Evolutionary conservation across 208 protist genomes (phyloP).

Genomic region (Ichthyophonus hoferi): DNA sequence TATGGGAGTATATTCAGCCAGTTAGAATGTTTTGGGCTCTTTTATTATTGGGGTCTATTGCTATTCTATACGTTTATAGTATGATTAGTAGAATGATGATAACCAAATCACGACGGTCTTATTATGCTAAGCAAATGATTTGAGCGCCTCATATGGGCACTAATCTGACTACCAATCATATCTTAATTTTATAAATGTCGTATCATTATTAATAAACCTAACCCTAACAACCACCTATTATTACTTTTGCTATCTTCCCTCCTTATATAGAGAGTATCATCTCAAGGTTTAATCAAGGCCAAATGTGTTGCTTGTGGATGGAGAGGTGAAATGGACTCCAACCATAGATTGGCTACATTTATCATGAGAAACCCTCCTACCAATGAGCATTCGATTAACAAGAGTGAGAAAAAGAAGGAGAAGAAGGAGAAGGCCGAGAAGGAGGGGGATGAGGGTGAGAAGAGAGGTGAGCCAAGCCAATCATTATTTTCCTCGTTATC

Average conservation of each 20-base stretch:
- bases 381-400: not conserved
- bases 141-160: not conserved
- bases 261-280: not conserved
- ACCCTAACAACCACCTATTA: no score
- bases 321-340: conserved; percentile 8
- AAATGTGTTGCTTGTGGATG: conserved; percentile 50
- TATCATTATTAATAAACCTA: no score
- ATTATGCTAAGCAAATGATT: no score
- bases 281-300: conserved; percentile 16
- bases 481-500: no score
- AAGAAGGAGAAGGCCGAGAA: not conserved
- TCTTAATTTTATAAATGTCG: not conserved
- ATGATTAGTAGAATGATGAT: no score
- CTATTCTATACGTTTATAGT: no score
- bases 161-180: not conserved
- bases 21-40: no score
- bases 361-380: conserved; percentile 50
- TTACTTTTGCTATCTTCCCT: no score
- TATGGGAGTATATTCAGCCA: no score
- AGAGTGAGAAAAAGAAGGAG: not conserved
- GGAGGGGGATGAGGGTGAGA: not conserved
- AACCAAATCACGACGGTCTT: no score
- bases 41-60: no score
- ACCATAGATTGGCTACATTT: conserved; percentile 37
- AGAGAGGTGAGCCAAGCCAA: no score